Evolutionary conservation across 345 rosid species (phyloP), one percentile per base, ranked within the genome.

Genomic region (Melastoma malabathricum): DNA sequence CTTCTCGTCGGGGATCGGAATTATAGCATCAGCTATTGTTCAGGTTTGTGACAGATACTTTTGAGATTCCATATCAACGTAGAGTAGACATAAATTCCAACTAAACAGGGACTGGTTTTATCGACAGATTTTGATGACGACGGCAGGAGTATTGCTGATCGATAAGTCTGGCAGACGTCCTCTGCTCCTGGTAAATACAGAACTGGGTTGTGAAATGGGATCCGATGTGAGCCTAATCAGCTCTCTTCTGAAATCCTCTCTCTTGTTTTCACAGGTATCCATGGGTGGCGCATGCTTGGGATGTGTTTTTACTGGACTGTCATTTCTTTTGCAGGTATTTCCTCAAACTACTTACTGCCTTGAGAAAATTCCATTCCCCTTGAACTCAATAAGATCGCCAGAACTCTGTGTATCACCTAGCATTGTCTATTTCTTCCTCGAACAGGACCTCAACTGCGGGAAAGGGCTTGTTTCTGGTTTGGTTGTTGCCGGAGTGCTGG

Each of bases 401-500:
- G 31, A 29, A 29, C 38, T 29, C 9, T 29, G 2, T 5, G 1
- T 5, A 29, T 1, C 9, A 29, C 6, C 31, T 27, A 6, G 6
- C 4, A 27, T 2, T 27, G 31, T 27, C 31, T 27, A 27, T 27
- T 27, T 27, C 6, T 27, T 2, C n/a, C n/a, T 27, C 6, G 31
- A 27, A 27, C 31, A 73, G 74, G 72, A 59, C 20, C 68, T 65
- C 43, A 34, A 48, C 45, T 38, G 17, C 0, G 10, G 47, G 52
- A 51, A 4, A 6, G 38, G 29, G 18, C 43, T 59, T 15, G 55
- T 71, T 0, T 63, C 69, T 9, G 44, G 51, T 54, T 48, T 76
- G 45, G 77, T 66, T 44, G 66, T 76, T 52, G 19, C 55, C 43
- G 77, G 77, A 2, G 73, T 76, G 12, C 22, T 69, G 77, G 77